These are phyloP conservation scores for Ustilago nuda DNA, from an alignment of 1,284 basidiomycete genomes.

Conservation along the genomic window DNA sequence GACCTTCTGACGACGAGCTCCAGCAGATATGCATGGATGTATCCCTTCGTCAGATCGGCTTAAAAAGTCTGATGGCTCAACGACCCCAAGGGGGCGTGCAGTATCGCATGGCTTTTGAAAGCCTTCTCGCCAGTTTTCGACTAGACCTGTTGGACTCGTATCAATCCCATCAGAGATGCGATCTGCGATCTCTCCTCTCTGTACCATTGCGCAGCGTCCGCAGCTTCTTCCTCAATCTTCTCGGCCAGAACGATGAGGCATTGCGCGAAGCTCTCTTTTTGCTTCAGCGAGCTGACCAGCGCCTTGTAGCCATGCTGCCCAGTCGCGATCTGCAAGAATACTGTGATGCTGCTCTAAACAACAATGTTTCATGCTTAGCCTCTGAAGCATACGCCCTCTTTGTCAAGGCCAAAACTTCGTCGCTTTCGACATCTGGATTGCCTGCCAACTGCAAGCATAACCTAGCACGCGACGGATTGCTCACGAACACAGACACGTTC, in stretches of 20 bases:
- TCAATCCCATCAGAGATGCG: not conserved
- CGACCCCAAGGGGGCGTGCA: conserved; percentile 31
- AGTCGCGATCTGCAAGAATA: conserved; percentile 25
- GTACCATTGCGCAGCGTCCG: conserved; percentile 29
- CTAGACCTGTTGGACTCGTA: conserved; percentile 29
- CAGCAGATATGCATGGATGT: conserved; percentile 39
- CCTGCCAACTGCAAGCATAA: conserved; percentile 10
- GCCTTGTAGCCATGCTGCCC: conserved; percentile 34
- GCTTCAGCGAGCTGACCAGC: conserved; percentile 36
- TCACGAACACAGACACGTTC: conserved; percentile 32
- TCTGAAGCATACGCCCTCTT: conserved; percentile 21
- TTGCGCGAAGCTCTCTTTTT: conserved; percentile 8
- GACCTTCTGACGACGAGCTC: conserved; percentile 16
- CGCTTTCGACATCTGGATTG: not conserved
- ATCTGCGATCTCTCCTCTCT: conserved; percentile 9
- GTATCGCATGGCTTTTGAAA: conserved; percentile 40
- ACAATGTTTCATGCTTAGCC: conserved; percentile 1
- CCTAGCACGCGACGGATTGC: conserved; percentile 25
- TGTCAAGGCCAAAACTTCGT: conserved; percentile 37
- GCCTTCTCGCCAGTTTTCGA: conserved; percentile 32
- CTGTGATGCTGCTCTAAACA: conserved; percentile 20
- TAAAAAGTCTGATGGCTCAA: conserved; percentile 33
- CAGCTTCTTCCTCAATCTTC: conserved; percentile 20
- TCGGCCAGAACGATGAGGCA: conserved; percentile 23
- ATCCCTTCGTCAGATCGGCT: conserved; percentile 33